Evolutionary conservation across 495 filamentous ascomycete species (phyloP).

Genomic region (Penicillium herquei): DNA sequence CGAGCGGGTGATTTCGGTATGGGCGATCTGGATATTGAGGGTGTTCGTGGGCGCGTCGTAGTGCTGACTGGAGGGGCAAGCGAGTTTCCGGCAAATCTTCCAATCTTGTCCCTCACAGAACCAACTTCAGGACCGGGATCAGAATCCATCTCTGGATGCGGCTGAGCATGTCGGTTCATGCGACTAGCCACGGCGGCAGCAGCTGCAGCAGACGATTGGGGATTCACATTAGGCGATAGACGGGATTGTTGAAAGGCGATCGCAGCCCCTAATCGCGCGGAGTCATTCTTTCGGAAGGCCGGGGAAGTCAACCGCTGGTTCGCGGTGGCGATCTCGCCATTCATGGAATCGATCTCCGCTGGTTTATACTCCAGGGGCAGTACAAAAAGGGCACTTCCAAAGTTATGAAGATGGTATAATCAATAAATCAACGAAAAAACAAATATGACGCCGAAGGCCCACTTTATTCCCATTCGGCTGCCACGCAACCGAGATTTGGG

Average conservation of each 20-base stretch:
- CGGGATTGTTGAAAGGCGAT: constrained; percentile 34
- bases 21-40: constrained; percentile 11
- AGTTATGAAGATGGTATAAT: background rate
- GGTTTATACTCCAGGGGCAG: background rate
- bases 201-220: constrained; percentile 12
- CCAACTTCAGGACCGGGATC: constrained; percentile 36
- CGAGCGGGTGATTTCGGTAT: background rate
- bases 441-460: constrained; percentile 1
- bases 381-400: background rate
- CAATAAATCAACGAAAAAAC: background rate
- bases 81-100: constrained; percentile 29
- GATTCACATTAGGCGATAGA: constrained; percentile 14
- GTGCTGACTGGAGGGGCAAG: constrained; percentile 8
- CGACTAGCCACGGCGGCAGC: constrained; percentile 20
- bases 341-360: constrained; percentile 24
- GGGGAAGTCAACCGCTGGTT: constrained; percentile 32
- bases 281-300: constrained; percentile 22
- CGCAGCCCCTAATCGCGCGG: constrained; percentile 40
- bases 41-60: constrained; percentile 12
- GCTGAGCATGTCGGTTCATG: constrained; percentile 19
- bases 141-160: constrained; percentile 17
- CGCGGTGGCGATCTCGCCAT: constrained; percentile 34
- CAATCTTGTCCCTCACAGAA: constrained; percentile 45
- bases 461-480: background rate
- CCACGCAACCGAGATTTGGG: background rate